Percentiles rank a stretch among this genome's conserved stretches.
These are phyloP conservation scores for Pichia sp. DNA, from an alignment of 1,139 yeast genomes.

Conservation along the genomic window DNA sequence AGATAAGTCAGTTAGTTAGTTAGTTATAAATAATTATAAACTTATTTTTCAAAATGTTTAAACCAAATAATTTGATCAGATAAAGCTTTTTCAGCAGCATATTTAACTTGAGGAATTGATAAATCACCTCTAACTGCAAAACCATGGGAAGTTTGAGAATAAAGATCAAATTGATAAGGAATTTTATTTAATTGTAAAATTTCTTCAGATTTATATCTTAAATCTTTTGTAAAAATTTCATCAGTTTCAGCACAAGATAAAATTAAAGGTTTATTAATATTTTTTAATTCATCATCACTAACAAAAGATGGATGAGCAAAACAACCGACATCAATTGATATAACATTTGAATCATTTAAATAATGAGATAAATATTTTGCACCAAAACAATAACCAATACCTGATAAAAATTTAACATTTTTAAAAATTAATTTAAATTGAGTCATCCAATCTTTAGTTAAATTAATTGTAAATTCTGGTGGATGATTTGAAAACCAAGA, in stretches of 20 bases:
- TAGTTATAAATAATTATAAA: too few species aligned
- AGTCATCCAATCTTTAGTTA: slow-evolving; percentile 40
- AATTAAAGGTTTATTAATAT: slow-evolving; percentile 51
- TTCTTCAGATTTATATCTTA: slow-evolving; percentile 55
- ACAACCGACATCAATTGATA: slow-evolving; percentile 50
- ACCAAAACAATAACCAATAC: slow-evolving; percentile 82
- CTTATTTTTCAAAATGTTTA: slow-evolving; percentile 25
- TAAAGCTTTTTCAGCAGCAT: slow-evolving; percentile 67
- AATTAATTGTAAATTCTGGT: slow-evolving; percentile 38
- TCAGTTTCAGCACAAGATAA: slow-evolving; percentile 74
- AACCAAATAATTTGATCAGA: slow-evolving; percentile 56
- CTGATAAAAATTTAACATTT: slow-evolving; percentile 48
- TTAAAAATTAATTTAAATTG: slow-evolving; percentile 34
- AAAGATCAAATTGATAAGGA: slow-evolving; percentile 53
- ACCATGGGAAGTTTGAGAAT: slow-evolving; percentile 64
- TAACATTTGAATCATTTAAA: slow-evolving; percentile 40
- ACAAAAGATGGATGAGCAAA: slow-evolving; percentile 79
- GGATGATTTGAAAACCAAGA: slow-evolving; percentile 56
- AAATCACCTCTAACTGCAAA: slow-evolving; percentile 73
- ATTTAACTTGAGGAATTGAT: slow-evolving; percentile 44
- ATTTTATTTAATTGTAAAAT: slow-evolving; percentile 41
- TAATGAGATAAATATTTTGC: slow-evolving; percentile 61
- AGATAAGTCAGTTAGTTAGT: too few species aligned
- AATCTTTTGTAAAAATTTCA: slow-evolving; percentile 51
- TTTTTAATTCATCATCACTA: slow-evolving; percentile 54